These are phyloP conservation scores for Macroventuria anomochaeta DNA, from an alignment of 2,329 filamentous ascomycete genomes.

Conservation along the genomic window DNA sequence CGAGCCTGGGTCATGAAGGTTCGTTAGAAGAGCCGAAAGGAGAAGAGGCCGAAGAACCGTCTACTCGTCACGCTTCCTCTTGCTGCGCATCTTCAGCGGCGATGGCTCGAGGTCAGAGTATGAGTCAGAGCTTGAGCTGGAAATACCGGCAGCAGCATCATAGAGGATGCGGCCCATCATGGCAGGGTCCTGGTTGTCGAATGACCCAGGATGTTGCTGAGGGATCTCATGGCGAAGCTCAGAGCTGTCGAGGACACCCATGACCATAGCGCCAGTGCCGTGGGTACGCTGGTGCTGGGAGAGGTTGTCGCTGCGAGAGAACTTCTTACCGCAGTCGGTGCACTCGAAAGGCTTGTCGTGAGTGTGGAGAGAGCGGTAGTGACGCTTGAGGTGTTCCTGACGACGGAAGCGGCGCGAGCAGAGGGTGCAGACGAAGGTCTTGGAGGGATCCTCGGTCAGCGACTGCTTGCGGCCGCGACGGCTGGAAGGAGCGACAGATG, in stretches of 20 bases:
- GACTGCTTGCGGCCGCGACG: conserved; percentile 98
- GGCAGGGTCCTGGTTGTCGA: conserved; percentile 45
- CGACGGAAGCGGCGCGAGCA: conserved; percentile 97
- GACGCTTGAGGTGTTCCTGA: conserved; percentile 97
- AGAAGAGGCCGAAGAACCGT: conserved; percentile 24
- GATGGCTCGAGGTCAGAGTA: conserved; percentile 49
- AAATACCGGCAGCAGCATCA: conserved; percentile 47
- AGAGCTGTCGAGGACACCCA: conserved; percentile 81
- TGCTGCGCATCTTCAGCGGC: conserved; percentile 66
- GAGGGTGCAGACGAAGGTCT: conserved; percentile 96
- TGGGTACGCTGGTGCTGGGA: conserved; percentile 96
- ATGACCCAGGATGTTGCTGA: conserved; percentile 34
- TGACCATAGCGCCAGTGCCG: conserved; percentile 85
- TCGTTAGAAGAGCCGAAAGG: conserved; percentile 41
- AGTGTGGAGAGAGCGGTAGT: conserved; percentile 97
- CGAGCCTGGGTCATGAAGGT: conserved; percentile 43
- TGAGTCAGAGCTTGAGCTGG: conserved; percentile 44
- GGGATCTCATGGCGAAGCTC: conserved; percentile 62
- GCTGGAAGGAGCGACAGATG: conserved; percentile 63
- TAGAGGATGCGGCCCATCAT: conserved; percentile 50
- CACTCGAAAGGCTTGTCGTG: conserved; percentile 99
- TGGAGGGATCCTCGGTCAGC: conserved; percentile 93
- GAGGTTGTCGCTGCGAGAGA: conserved; percentile 96
- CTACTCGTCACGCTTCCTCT: conserved; percentile 74
- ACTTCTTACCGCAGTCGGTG: conserved; percentile 98